phyloP scores from a whole-genome alignment of 176 grass and related monocot species.

The Puya raimondii region DNA sequence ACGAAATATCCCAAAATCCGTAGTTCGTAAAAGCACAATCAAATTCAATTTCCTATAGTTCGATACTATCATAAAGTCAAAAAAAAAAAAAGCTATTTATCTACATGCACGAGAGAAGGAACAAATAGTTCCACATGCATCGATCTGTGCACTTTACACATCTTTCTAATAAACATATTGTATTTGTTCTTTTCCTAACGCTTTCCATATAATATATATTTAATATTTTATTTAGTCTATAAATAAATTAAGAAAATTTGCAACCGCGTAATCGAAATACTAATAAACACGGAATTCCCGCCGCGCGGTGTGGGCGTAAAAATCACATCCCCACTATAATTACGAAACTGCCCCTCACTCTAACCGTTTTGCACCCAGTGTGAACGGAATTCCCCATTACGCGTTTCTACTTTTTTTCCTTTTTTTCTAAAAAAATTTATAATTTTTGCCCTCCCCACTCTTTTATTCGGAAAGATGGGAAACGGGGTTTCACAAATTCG shows the following conservation, averaged over 20 bases:
- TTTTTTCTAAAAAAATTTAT: background rate
- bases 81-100: too few species aligned
- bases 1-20: too few species aligned
- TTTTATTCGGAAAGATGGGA: too few species aligned
- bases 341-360: conserved; percentile 42
- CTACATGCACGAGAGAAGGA: too few species aligned
- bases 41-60: too few species aligned
- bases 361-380: conserved; percentile 16
- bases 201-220: background rate
- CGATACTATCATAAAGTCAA: too few species aligned
- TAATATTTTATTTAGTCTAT: background rate
- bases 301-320: conserved; percentile 27
- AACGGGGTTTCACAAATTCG: background rate
- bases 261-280: conserved; percentile 54
- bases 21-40: too few species aligned
- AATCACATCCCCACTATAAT: background rate
- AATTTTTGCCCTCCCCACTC: background rate
- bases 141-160: background rate
- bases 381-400: background rate
- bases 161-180: background rate
- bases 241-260: conserved; percentile 4
- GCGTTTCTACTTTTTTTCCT: background rate
- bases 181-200: background rate
- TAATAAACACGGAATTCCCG: conserved; percentile 30
- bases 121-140: background rate